These are phyloP conservation scores for Phaeosphaeriaceae sp. DNA, from an alignment of 2,329 filamentous ascomycete genomes.

Conservation along the genomic window DNA sequence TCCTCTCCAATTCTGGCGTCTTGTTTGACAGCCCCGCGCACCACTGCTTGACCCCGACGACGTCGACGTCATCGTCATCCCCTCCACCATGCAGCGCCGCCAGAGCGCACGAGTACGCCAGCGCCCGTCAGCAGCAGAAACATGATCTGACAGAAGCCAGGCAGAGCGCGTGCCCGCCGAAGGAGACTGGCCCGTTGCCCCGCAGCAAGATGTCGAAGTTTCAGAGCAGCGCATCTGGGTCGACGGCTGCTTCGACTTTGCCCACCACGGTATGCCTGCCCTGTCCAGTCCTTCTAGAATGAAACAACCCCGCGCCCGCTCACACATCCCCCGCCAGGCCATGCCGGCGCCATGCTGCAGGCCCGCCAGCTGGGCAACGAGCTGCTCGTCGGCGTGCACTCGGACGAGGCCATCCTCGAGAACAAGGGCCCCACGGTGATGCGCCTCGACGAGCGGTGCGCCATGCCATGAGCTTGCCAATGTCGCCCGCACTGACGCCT, in stretches of 20 bases:
- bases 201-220: slow-evolving; percentile 65
- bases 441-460: slow-evolving; percentile 83
- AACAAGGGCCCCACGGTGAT: slow-evolving; percentile 99
- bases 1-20: background rate
- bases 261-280: slow-evolving; percentile 77
- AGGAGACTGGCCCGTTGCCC: slow-evolving; percentile 70
- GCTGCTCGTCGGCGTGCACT: slow-evolving; percentile 91
- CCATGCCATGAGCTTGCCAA: slow-evolving; percentile 17
- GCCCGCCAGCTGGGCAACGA: slow-evolving; percentile 89
- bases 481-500: slow-evolving; percentile 17
- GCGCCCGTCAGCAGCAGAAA: background rate
- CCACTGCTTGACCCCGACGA: background rate
- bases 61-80: slow-evolving; percentile 3
- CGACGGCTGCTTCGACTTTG: slow-evolving; percentile 99
- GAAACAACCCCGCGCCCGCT: background rate
- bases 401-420: slow-evolving; percentile 91
- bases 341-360: slow-evolving; percentile 96
- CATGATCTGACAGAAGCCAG: slow-evolving; percentile 17
- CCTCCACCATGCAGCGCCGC: slow-evolving; percentile 40
- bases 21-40: slow-evolving; percentile 1
- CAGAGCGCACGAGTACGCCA: slow-evolving; percentile 45
- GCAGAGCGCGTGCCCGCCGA: slow-evolving; percentile 55
- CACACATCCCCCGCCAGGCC: slow-evolving; percentile 63
- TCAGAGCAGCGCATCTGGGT: slow-evolving; percentile 87
- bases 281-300: background rate